Evolutionary conservation across 257 asterid genomes (phyloP).

Genomic region (Rauvolfia tetraphylla): DNA sequence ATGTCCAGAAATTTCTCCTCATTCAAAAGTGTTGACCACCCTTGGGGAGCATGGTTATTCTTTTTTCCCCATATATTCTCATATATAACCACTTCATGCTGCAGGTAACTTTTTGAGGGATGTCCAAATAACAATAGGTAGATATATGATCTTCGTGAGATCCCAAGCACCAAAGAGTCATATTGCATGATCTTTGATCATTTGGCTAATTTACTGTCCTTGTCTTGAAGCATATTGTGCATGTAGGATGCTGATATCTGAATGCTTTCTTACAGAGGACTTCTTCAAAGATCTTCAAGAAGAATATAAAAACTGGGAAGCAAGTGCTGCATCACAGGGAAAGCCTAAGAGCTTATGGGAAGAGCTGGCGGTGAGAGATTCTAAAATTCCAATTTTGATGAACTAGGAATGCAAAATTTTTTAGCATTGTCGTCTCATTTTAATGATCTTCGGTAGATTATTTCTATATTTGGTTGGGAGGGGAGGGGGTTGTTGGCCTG

Average conservation of each 20-base stretch:
- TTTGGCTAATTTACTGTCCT: conserved; percentile 17
- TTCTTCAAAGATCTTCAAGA: conserved; percentile 89
- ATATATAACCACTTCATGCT: conserved; percentile 58
- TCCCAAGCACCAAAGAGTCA: conserved; percentile 22
- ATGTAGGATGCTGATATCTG: conserved; percentile 25
- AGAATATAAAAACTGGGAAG: conserved; percentile 91
- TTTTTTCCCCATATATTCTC: conserved; percentile 34
- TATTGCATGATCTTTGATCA: conserved; percentile 22
- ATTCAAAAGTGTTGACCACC: conserved; percentile 6
- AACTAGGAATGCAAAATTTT: not conserved
- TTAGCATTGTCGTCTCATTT: not conserved
- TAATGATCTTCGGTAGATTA: not conserved
- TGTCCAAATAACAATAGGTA: conserved; percentile 89
- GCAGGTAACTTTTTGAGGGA: conserved; percentile 90
- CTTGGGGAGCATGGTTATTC: conserved; percentile 8
- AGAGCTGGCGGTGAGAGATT: conserved; percentile 67
- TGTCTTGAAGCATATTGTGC: conserved; percentile 10
- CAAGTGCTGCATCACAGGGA: conserved; percentile 55
- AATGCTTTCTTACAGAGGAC: conserved; percentile 54
- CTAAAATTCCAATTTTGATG: not conserved
- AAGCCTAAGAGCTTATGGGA: conserved; percentile 95
- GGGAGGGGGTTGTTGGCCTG: not conserved
- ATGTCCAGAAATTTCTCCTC: conserved; percentile 9
- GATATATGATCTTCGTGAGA: conserved; percentile 42
- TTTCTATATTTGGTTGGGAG: not conserved